Evolutionary conservation across 2,329 filamentous ascomycete species (phyloP).

Genomic region (Fusarium palustre): DNA sequence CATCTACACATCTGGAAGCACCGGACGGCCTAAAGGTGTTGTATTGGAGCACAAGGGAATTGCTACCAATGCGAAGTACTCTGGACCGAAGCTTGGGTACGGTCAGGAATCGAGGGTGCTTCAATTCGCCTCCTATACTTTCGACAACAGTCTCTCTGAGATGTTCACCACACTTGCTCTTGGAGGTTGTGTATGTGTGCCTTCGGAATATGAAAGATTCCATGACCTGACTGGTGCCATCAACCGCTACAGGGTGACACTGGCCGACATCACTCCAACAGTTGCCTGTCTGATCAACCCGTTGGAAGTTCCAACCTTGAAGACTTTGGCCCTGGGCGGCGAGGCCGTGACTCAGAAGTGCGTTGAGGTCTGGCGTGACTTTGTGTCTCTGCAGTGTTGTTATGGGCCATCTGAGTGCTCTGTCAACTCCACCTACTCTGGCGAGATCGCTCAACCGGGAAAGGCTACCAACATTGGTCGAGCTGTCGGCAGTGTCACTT

Average conservation of each 20-base stretch:
- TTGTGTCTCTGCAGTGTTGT: constrained; percentile 33
- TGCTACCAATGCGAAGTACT: constrained; percentile 22
- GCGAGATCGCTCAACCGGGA: constrained; percentile 23
- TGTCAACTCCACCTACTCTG: constrained; percentile 26
- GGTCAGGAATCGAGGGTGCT: constrained; percentile 24
- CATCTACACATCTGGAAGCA: constrained; percentile 41
- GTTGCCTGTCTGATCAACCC: constrained; percentile 34
- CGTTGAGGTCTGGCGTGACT: constrained; percentile 34
- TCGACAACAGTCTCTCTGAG: constrained; percentile 34
- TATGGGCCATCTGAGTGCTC: constrained; percentile 36
- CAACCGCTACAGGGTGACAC: constrained; percentile 21
- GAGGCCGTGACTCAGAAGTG: constrained; percentile 37
- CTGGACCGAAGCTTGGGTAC: constrained; percentile 26
- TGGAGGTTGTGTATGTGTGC: constrained; percentile 35
- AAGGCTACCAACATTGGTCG: constrained; percentile 35
- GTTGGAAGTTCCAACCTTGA: constrained; percentile 21
- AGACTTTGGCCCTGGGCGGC: constrained; percentile 31
- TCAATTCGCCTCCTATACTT: constrained; percentile 39
- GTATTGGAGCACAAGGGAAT: constrained; percentile 32
- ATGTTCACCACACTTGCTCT: constrained; percentile 29
- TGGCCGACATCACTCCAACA: constrained; percentile 35
- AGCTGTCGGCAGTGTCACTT: constrained; percentile 27
- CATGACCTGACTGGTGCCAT: constrained; percentile 30
- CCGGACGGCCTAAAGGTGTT: constrained; percentile 32
- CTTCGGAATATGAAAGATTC: constrained; percentile 34